Evolutionary conservation across 208 protist genomes (phyloP).

Genomic region (Wallacemonas sp.): DNA sequence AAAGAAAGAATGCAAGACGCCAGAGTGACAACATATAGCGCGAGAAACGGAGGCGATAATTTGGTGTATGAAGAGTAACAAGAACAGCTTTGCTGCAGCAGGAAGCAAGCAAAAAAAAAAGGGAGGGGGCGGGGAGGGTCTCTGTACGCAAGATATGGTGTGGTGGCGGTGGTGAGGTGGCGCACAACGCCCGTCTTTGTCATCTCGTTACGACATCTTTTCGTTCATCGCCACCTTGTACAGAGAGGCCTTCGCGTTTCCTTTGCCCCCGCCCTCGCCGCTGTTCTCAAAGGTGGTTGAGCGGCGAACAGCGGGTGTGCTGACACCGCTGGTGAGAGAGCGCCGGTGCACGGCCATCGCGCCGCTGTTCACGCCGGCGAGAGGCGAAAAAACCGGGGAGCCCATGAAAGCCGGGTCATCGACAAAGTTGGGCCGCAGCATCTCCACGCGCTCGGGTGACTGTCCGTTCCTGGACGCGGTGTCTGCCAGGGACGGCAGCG

Average conservation of each 20-base stretch:
- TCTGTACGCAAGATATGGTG: too few relatives aligned
- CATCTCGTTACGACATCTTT: conserved; percentile 19
- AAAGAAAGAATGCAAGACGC: neutral
- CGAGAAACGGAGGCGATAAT: too few relatives aligned
- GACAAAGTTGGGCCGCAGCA: neutral
- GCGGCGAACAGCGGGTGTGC: neutral
- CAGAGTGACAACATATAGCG: neutral
- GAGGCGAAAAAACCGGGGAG: conserved; percentile 1
- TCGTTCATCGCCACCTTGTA: conserved; percentile 18
- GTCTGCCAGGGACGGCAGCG: neutral
- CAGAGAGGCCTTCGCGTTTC: conserved; percentile 13
- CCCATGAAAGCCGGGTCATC: neutral
- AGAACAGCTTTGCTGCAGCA: too few relatives aligned
- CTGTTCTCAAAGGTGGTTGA: conserved; percentile 35
- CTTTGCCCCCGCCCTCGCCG: conserved; percentile 30
- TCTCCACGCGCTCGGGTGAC: neutral
- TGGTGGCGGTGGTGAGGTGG: too few relatives aligned
- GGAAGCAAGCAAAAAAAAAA: too few relatives aligned
- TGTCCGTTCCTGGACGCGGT: neutral
- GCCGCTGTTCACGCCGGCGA: neutral
- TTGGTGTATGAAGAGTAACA: too few relatives aligned
- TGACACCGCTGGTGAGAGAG: neutral
- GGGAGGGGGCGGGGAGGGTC: too few relatives aligned
- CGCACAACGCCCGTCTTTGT: too few relatives aligned
- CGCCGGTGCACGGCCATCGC: neutral